Evolutionary conservation across 2,329 filamentous ascomycete species (phyloP), one percentile per base, ranked within the genome.

Genomic region (Phialophora chinensis): DNA sequence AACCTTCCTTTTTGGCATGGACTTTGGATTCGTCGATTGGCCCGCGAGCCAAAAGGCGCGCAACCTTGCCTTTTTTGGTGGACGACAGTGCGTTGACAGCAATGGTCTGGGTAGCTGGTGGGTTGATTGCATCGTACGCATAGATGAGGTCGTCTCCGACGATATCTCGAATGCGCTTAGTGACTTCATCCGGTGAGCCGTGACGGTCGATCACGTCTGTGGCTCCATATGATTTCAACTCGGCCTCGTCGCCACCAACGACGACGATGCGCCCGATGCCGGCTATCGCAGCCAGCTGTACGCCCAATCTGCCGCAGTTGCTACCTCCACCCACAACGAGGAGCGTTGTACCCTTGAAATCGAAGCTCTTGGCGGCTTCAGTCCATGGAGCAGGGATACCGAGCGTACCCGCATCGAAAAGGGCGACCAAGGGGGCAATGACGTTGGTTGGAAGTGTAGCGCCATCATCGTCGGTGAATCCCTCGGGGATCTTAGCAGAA

Each of bases 131-230:
- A 63, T 82, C 79, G 62, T 74, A 78, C 1, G 74, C 77, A 63
- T 81, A 80, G 5, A 78, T 12, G 4, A 81, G 69, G 5, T 80
- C 78, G 65, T 81, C 79, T 3, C 77, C 77, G 1, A 79, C 78
- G 6, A 80, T 69, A 1, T 67, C 73, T 0, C 75, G 74, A 61
- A 81, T 76, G n/a, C 75, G 72, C 0, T 62, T 65, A 0, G 73
- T 67, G 2, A 80, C 71, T 3, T 74, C 73, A 10, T 78, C 75
- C 1, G 55, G 42, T 35, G 71, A 49, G 12, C 54, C 75, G 60
- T 80, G 75, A 4, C 80, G 79, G 60, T 80, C 77, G n/a, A 81
- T 66, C 1, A 82, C 74, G 67, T 81, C 75, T 0, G 79, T 81
- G 0, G 81, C 81, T 1, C 80, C 80, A 20, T 72, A 74, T 7